phyloP scores from a whole-genome alignment of 768 basidiomycete genomes.

The Arthromyces matolae region DNA sequence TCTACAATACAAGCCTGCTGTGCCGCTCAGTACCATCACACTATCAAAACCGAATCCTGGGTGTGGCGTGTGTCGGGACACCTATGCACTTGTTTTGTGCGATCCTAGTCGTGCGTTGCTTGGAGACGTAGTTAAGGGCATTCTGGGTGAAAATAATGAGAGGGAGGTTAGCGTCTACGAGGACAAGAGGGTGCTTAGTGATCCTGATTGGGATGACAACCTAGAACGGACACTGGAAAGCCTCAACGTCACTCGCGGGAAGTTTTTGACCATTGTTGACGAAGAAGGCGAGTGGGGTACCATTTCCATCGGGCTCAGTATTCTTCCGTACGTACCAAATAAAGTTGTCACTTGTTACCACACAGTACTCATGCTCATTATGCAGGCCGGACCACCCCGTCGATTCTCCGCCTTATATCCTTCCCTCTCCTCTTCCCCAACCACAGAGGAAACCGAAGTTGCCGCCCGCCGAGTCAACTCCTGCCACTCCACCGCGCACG shows the following conservation, averaged over 20 bases:
- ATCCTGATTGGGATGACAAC: constrained; percentile 95
- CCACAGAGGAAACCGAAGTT: constrained; percentile 45
- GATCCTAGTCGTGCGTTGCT: constrained; percentile 69
- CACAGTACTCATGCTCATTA: too few relatives aligned
- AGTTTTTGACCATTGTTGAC: constrained; percentile 85
- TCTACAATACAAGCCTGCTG: constrained; percentile 70
- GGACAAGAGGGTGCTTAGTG: constrained; percentile 80
- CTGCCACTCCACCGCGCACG: constrained; percentile 39
- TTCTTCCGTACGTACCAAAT: constrained; percentile 71
- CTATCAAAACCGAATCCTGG: constrained; percentile 66
- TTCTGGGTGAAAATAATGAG: constrained; percentile 52
- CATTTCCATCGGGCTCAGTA: constrained; percentile 64
- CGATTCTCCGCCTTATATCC: constrained; percentile 51
- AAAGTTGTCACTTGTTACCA: too few relatives aligned
- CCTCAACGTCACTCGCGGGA: constrained; percentile 75
- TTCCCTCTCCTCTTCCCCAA: constrained; percentile 62
- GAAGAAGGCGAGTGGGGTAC: constrained; percentile 78
- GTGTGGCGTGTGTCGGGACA: constrained; percentile 86
- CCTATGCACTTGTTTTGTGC: constrained; percentile 71
- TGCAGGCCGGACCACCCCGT: constrained; percentile 53
- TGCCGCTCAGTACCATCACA: constrained; percentile 70
- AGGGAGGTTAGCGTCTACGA: constrained; percentile 81
- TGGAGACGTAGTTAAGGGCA: constrained; percentile 64
- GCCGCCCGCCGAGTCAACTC: constrained; percentile 31
- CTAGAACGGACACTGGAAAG: constrained; percentile 75